Evolutionary conservation across 1,284 basidiomycete genomes (phyloP), one percentile per base, ranked within the genome.

Genomic region (Pulveroboletus ridleyi): DNA sequence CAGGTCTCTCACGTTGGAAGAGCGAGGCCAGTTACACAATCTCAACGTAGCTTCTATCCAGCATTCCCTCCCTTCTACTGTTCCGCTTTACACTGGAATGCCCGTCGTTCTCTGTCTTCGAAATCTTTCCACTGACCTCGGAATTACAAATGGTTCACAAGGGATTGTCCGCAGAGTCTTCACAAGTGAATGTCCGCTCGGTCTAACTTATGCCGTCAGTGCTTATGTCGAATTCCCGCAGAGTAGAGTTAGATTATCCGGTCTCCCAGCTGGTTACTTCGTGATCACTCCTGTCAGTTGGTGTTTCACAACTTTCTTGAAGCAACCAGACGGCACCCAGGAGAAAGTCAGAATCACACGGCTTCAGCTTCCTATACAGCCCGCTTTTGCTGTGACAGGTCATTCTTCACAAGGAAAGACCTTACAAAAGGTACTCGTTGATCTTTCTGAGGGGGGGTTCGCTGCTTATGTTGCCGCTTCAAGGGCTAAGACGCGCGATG

Each of bases 111-210:
- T 79, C 1, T 42, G 64, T 2, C 25, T 22, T 0, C 47, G 57
- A 4, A 79, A 79, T 52, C n/a, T 78, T 2, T 76, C 71, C 2
- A 76, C 74, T 4, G 74, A 77, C 11, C 64, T 79, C 0, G 69
- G 69, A 1, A 70, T 79, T 17, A 74, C 74, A 0, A 79, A 78
- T 68, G 75, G 75, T 0, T 64, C 68, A 10, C 70, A 74, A 60
- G 72, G 74, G 2, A 65, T 56, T 39, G 62, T 76, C 4, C 33
- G 14, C 4, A 47, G n/a, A 10, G 18, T 47, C 3, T 20, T 20
- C 18, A 46, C 44, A 8, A 20, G 3, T 3, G 7, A 8, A 14
- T 46, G 44, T 46, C 44, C 10, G 18, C 17, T 46, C 6, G 44
- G 44, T 3, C 44, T 46, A 18, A 20, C 4, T 2, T 46, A 46